A percentile compares a stretch with the other conserved stretches of the same genome.
Conservation (phyloP, 805 yeast species). For the Kazachstania martiniae region DNA sequence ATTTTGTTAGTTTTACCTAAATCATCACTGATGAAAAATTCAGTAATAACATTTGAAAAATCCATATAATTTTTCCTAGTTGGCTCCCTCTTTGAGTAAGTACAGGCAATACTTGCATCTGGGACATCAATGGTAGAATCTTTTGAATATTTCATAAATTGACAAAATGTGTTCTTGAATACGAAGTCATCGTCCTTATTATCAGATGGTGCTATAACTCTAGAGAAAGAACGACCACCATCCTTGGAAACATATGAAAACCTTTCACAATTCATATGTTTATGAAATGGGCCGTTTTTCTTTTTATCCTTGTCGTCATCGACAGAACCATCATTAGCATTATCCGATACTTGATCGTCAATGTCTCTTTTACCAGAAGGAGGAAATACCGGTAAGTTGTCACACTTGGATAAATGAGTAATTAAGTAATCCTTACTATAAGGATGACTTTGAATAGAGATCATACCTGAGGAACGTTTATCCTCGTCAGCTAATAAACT, state of each 20-base stretch:
- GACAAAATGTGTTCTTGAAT: neutral
- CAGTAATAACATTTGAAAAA: neutral
- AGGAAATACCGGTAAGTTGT: too few species aligned
- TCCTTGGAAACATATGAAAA: slow-evolving; percentile 5
- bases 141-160: neutral
- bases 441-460: neutral
- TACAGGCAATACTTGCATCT: too few species aligned
- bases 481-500: too few species aligned
- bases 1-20: slow-evolving; percentile 12
- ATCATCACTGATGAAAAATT: slow-evolving; percentile 4
- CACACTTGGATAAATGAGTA: too few species aligned
- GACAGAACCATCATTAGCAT: neutral
- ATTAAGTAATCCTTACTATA: neutral
- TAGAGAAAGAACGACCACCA: slow-evolving; percentile 10
- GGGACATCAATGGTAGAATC: slow-evolving; percentile 1
- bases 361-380: slow-evolving; percentile 10
- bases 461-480: too few species aligned
- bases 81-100: too few species aligned
- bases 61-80: neutral
- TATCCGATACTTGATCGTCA: neutral
- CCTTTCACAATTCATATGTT: slow-evolving; percentile 2
- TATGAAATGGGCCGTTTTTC: too few species aligned
- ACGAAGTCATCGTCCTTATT: neutral
- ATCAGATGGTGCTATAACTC: slow-evolving; percentile 2
- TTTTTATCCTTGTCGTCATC: too few species aligned